Conservation (phyloP, 345 rosid genomes). For the Moricandia moricandioides region DNA sequence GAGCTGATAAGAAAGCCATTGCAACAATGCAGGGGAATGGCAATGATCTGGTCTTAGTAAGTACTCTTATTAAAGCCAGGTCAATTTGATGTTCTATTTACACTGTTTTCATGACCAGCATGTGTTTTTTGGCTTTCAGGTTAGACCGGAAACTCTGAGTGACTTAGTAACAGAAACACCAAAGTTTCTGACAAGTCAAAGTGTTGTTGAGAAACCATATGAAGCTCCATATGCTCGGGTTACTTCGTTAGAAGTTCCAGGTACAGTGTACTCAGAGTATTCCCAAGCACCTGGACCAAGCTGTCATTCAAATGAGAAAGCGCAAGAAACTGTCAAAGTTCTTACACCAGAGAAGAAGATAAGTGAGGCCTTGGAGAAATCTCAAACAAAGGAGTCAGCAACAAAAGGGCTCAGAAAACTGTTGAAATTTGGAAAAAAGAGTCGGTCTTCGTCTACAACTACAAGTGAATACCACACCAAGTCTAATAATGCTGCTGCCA, state of each 20-base stretch:
- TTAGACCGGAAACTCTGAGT: slow-evolving; percentile 40
- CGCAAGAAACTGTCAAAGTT: slow-evolving; percentile 45
- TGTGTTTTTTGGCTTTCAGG: slow-evolving; percentile 40
- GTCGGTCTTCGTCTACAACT: slow-evolving; percentile 43
- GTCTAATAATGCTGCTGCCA: slow-evolving; percentile 29
- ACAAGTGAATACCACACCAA: slow-evolving; percentile 45
- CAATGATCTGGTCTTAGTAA: slow-evolving; percentile 44
- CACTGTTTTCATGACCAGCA: background rate
- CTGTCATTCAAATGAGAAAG: slow-evolving; percentile 35
- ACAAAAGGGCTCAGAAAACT: slow-evolving; percentile 67
- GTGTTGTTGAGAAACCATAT: slow-evolving; percentile 50
- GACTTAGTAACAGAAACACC: slow-evolving; percentile 42
- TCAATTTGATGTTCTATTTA: slow-evolving; percentile 2
- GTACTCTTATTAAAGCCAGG: slow-evolving; percentile 5
- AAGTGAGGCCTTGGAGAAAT: slow-evolving; percentile 57
- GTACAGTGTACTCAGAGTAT: slow-evolving; percentile 49
- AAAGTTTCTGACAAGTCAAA: slow-evolving; percentile 39
- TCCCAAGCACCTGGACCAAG: slow-evolving; percentile 54
- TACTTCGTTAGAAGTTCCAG: slow-evolving; percentile 75
- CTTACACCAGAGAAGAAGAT: slow-evolving; percentile 57
- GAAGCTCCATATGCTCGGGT: slow-evolving; percentile 71
- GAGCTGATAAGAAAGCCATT: slow-evolving; percentile 37
- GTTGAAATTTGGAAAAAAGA: slow-evolving; percentile 77
- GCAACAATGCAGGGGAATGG: slow-evolving; percentile 40
- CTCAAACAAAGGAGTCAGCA: slow-evolving; percentile 54